Conservation (phyloP, 495 filamentous ascomycete species). For the Daldinia bambusicola region DNA sequence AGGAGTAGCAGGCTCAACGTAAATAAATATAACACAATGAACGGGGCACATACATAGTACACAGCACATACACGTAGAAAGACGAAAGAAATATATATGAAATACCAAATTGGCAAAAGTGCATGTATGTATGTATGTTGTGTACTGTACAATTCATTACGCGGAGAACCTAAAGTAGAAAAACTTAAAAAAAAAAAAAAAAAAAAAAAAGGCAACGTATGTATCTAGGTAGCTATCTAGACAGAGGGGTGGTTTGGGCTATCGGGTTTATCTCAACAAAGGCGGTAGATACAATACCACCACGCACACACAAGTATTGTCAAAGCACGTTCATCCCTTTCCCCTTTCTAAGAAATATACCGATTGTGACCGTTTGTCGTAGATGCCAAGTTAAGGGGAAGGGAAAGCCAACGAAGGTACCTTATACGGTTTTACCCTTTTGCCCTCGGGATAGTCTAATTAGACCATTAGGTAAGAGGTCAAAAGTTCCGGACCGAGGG, state of each 20-base stretch:
- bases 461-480: too few relatives aligned
- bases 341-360: background rate
- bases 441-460: background rate
- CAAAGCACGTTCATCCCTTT: background rate
- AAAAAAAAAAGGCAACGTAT: too few relatives aligned
- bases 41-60: too few relatives aligned
- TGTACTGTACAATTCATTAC: slow-evolving; percentile 13
- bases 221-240: slow-evolving; percentile 4
- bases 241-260: too few relatives aligned
- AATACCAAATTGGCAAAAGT: background rate
- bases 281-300: background rate
- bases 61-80: too few relatives aligned
- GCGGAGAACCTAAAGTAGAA: slow-evolving; percentile 5
- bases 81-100: too few relatives aligned
- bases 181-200: too few relatives aligned
- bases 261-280: background rate
- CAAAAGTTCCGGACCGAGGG: background rate
- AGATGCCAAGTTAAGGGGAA: background rate
- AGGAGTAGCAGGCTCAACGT: too few relatives aligned
- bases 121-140: too few relatives aligned
- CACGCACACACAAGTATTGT: background rate
- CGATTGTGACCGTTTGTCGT: background rate
- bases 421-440: too few relatives aligned
- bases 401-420: too few relatives aligned
- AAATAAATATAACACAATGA: background rate